phyloP scores from a whole-genome alignment of 495 filamentous ascomycete genomes.

The Acidiella bohemica region DNA sequence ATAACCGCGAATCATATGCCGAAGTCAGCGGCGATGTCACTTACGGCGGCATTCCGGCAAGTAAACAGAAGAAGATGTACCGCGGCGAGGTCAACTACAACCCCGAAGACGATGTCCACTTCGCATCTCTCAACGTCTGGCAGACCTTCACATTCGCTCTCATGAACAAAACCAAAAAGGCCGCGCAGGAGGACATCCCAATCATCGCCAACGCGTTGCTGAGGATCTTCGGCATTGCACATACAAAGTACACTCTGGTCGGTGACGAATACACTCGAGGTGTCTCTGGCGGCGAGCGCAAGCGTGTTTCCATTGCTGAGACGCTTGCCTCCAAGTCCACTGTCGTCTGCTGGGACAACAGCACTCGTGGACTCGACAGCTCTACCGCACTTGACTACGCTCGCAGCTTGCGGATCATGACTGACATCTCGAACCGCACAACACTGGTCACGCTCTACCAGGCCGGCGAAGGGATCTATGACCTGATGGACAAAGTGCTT shows the following conservation, averaged over 20 bases:
- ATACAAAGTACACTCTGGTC: slow-evolving; percentile 71
- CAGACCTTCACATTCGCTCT: slow-evolving; percentile 73
- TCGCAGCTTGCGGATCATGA: slow-evolving; percentile 66
- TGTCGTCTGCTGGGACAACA: slow-evolving; percentile 59
- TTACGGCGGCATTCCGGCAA: slow-evolving; percentile 63
- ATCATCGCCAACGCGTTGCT: slow-evolving; percentile 50
- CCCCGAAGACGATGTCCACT: slow-evolving; percentile 67
- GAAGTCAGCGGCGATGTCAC: slow-evolving; percentile 56
- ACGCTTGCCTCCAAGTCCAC: slow-evolving; percentile 52
- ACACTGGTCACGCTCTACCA: slow-evolving; percentile 78
- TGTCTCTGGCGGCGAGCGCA: slow-evolving; percentile 58
- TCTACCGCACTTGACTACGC: slow-evolving; percentile 71
- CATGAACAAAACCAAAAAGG: slow-evolving; percentile 70
- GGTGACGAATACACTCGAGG: slow-evolving; percentile 73
- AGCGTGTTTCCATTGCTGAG: slow-evolving; percentile 59
- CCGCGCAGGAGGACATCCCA: slow-evolving; percentile 50
- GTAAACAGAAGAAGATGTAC: slow-evolving; percentile 54
- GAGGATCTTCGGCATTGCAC: slow-evolving; percentile 64
- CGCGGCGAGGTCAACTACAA: slow-evolving; percentile 76
- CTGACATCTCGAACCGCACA: slow-evolving; percentile 65
- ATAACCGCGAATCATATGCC: slow-evolving; percentile 52
- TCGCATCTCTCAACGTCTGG: slow-evolving; percentile 64
- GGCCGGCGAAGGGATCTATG: slow-evolving; percentile 69
- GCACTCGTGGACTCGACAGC: slow-evolving; percentile 67
- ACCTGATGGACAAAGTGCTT: slow-evolving; percentile 66